phyloP scores from a whole-genome alignment of 441 rosid species.

The Metrosideros polymorpha region DNA sequence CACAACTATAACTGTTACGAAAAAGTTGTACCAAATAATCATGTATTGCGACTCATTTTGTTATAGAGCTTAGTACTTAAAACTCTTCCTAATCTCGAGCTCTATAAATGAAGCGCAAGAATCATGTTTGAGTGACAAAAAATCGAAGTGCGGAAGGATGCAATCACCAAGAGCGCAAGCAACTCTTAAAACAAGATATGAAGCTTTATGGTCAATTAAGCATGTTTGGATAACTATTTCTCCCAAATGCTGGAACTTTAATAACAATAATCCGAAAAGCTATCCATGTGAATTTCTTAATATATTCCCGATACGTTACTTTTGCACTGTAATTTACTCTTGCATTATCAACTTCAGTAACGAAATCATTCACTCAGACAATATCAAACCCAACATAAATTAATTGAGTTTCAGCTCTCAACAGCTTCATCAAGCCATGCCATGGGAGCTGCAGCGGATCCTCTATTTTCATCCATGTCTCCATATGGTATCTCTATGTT shows the following conservation, averaged over 20 bases:
- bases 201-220: background rate
- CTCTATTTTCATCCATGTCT: background rate
- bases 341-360: background rate
- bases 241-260: background rate
- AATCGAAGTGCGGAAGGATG: background rate
- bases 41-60: background rate
- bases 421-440: background rate
- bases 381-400: background rate
- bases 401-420: background rate
- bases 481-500: background rate
- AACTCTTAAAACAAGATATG: too few species aligned
- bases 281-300: background rate
- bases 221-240: background rate
- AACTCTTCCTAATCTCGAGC: background rate
- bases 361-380: background rate
- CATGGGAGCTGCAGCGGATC: background rate
- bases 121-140: background rate
- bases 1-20: background rate
- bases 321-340: background rate
- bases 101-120: background rate
- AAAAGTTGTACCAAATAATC: background rate
- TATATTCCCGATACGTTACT: background rate
- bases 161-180: background rate
- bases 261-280: background rate
- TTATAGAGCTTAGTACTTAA: background rate